Conservation (phyloP, 768 basidiomycete genomes). For the Suillus alpinus region DNA sequence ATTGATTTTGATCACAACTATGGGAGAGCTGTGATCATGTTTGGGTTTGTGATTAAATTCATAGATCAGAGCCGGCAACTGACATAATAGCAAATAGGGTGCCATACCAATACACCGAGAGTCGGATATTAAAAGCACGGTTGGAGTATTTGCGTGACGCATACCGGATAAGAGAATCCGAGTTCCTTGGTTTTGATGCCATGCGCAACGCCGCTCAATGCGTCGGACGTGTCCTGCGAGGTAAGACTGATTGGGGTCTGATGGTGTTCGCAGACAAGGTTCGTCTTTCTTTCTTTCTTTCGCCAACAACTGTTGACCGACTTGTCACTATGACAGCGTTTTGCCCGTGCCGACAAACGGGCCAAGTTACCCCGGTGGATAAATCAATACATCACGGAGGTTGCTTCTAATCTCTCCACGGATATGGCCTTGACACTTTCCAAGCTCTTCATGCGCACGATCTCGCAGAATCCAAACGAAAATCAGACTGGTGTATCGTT, state of each 20-base stretch:
- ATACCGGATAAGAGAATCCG: conserved; percentile 96
- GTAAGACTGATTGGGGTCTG: conserved; percentile 99
- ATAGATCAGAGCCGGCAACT: not conserved
- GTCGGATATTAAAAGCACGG: conserved; percentile 93
- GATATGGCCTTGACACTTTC: conserved; percentile 96
- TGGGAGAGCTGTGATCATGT: conserved; percentile 98
- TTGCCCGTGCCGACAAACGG: conserved; percentile 88
- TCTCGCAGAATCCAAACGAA: conserved; percentile 96
- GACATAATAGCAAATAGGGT: conserved; percentile 48
- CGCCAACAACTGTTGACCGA: not conserved
- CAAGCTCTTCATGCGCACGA: conserved; percentile 96
- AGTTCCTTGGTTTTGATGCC: conserved; percentile 98
- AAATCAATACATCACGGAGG: conserved; percentile 98
- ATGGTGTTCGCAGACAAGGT: conserved; percentile 99
- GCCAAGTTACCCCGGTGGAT: conserved; percentile 98
- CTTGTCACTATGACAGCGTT: conserved; percentile 54
- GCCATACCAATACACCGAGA: conserved; percentile 98
- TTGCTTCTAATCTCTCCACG: conserved; percentile 94
- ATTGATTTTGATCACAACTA: conserved; percentile 99
- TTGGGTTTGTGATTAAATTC: conserved; percentile 60
- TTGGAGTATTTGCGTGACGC: conserved; percentile 98
- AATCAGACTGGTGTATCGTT: conserved; percentile 92
- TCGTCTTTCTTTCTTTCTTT: conserved; percentile 7
- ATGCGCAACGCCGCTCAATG: conserved; percentile 99
- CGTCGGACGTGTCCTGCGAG: conserved; percentile 94